A percentile compares a stretch with the other conserved stretches of the same genome.
phyloP scores from a whole-genome alignment of 1,284 basidiomycete genomes.

The Ustilago trichophora region DNA sequence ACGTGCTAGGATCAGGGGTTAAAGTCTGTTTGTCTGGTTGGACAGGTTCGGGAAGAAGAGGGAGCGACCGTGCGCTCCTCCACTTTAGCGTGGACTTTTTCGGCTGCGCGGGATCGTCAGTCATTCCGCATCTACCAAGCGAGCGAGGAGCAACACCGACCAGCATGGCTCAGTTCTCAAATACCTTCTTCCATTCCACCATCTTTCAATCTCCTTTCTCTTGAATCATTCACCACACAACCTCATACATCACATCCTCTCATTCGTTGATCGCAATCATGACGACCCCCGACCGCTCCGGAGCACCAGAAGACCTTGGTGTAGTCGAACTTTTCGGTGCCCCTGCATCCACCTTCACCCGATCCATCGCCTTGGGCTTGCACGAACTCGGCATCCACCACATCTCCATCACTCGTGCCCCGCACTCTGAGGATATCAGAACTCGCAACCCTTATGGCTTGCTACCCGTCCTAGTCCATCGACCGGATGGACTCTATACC shows the following conservation, averaged over 20 bases:
- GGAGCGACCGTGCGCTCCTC: conserved; percentile 1
- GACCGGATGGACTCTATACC: conserved; percentile 38
- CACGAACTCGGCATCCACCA: conserved; percentile 34
- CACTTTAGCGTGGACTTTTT: background rate
- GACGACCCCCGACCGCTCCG: conserved; percentile 31
- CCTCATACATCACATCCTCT: background rate
- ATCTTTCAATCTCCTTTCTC: background rate
- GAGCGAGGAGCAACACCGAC: too few relatives aligned
- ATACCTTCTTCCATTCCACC: background rate
- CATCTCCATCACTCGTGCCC: conserved; percentile 12
- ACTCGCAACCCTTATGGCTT: conserved; percentile 32
- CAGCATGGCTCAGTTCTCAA: too few relatives aligned
- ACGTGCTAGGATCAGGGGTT: too few relatives aligned
- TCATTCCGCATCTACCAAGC: too few relatives aligned
- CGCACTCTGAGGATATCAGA: conserved; percentile 31
- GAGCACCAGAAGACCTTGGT: conserved; percentile 34
- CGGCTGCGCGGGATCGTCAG: too few relatives aligned
- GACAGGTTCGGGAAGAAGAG: too few relatives aligned
- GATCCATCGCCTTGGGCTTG: conserved; percentile 25
- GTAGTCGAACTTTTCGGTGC: conserved; percentile 38
- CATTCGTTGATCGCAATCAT: conserved; percentile 1
- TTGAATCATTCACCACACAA: background rate
- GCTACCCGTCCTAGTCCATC: conserved; percentile 34
- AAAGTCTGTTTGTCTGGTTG: too few relatives aligned
- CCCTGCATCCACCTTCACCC: conserved; percentile 27